Conservation (phyloP, 768 basidiomycete species). For the Leccinum olivaceopallidum region DNA sequence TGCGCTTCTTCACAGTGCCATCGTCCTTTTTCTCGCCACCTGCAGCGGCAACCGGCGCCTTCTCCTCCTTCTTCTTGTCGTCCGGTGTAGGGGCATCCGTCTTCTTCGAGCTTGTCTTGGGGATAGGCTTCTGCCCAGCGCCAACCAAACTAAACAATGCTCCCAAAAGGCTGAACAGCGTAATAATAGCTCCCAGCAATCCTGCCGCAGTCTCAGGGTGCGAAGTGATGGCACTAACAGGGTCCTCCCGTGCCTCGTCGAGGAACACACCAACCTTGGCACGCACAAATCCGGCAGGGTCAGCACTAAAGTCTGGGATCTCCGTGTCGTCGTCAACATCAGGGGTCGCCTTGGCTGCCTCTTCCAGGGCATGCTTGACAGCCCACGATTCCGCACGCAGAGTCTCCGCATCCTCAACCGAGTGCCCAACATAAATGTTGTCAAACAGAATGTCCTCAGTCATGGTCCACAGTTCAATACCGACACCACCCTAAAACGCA, state of each 20-base stretch:
- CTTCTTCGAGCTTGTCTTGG: slow-evolving; percentile 75
- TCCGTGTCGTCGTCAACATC: slow-evolving; percentile 49
- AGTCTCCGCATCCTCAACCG: slow-evolving; percentile 77
- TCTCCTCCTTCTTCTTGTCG: slow-evolving; percentile 68
- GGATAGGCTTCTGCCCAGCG: slow-evolving; percentile 63
- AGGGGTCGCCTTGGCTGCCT: slow-evolving; percentile 43
- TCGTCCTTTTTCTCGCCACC: slow-evolving; percentile 77
- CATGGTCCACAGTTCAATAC: slow-evolving; percentile 99
- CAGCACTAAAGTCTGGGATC: slow-evolving; percentile 57
- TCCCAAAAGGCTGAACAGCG: slow-evolving; percentile 84
- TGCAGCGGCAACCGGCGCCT: slow-evolving; percentile 68
- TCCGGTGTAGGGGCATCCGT: slow-evolving; percentile 63
- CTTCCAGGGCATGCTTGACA: slow-evolving; percentile 85
- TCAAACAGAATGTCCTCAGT: slow-evolving; percentile 92
- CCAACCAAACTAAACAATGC: slow-evolving; percentile 79
- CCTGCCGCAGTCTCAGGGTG: slow-evolving; percentile 87
- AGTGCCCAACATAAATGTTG: slow-evolving; percentile 94
- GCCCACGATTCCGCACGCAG: slow-evolving; percentile 89
- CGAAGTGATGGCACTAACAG: slow-evolving; percentile 78
- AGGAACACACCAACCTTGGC: slow-evolving; percentile 78
- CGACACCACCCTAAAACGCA: slow-evolving; percentile 73
- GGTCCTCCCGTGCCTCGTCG: slow-evolving; percentile 72
- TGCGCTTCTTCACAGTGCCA: slow-evolving; percentile 71
- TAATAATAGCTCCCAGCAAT: slow-evolving; percentile 70
- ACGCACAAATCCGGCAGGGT: slow-evolving; percentile 81